These are phyloP conservation scores for Aspergillus sp. DNA, from an alignment of 2,329 filamentous ascomycete species.

Conservation along the genomic window DNA sequence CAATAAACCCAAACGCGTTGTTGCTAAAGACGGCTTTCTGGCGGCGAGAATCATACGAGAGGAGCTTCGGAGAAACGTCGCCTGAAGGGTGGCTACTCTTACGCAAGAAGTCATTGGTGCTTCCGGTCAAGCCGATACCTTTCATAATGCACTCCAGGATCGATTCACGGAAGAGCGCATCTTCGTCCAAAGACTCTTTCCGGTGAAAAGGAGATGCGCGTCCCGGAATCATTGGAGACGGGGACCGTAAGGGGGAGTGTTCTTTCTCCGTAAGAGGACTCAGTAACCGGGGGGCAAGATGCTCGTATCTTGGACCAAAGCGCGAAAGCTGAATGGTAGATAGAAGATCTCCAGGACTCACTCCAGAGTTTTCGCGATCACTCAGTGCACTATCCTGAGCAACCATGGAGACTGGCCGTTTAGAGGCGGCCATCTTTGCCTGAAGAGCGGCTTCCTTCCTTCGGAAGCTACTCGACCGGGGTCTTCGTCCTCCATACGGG, in stretches of 20 bases:
- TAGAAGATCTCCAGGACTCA: conserved; percentile 75
- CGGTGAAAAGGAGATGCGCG: conserved; percentile 56
- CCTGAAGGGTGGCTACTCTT: conserved; percentile 67
- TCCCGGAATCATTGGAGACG: conserved; percentile 30
- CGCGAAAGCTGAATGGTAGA: conserved; percentile 74
- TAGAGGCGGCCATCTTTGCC: conserved; percentile 57
- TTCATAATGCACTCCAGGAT: conserved; percentile 96
- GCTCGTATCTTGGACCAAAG: conserved; percentile 54
- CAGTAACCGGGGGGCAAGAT: conserved; percentile 33
- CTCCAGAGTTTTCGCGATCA: conserved; percentile 45
- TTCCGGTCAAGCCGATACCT: conserved; percentile 74
- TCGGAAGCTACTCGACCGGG: conserved; percentile 71
- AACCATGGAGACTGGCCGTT: conserved; percentile 23
- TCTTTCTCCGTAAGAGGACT: conserved; percentile 50
- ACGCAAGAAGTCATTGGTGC: conserved; percentile 63
- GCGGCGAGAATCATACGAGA: conserved; percentile 78
- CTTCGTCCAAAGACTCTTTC: conserved; percentile 83
- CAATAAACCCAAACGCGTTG: conserved; percentile 90
- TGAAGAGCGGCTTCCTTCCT: conserved; percentile 79
- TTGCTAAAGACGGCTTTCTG: conserved; percentile 81
- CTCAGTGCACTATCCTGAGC: conserved; percentile 24
- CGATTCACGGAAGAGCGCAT: conserved; percentile 82
- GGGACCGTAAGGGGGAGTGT: conserved; percentile 37
- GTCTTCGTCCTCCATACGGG: conserved; percentile 63
- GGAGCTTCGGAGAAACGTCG: conserved; percentile 79